Base-by-base conservation (phyloP, 331 rosid species). In the Dryas integrifolia region DNA sequence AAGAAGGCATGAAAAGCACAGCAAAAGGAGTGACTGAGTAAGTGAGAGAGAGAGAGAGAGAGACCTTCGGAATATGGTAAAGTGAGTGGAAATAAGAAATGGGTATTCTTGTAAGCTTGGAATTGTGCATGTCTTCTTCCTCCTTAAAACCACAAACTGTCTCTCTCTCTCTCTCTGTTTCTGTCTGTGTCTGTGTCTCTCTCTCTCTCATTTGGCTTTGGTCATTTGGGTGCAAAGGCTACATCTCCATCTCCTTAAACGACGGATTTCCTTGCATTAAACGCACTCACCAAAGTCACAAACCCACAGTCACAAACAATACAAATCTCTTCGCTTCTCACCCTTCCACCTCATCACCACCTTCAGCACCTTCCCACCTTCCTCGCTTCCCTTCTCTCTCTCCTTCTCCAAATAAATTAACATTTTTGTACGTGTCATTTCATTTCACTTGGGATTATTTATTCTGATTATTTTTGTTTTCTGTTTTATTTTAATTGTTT, bases 121-220 rank as follows among this genome's bases (percentile, higher is more conserved):
- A 80, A 50, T 48, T 67, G 61, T 85, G 87, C 88, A 81, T 79
- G 86, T 57, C 69, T 70, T 73, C 73, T 47, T 61, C 75, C 43
- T 10, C 41, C 69, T 61, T 50, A 14, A 69, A 72, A 75, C 85
- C 65, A 56, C 44, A 55, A 64, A 41, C 63, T 6, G 58, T 65
- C 61, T 38, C 71, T 18, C 74, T 59, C 13, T 41, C 58, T 21
- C 24, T 21, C 24, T 21, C 1, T 21, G 1, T 21, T 0, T 21
- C 24, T 21, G 1, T 56, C 59, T 9, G 58, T 9, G 12, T 26
- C 16, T 14, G 0, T 45, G 7, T 40, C 56, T 70, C 50, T 47
- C 39, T 35, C 51, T 48, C 60, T 7, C 77, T 61, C 81, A 61
- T 56, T 66, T 24, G 26, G 65, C 10, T 56, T 30, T 51, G 77